These are phyloP conservation scores for Misopates orontium DNA, from an alignment of 257 asterid species.

Conservation along the genomic window DNA sequence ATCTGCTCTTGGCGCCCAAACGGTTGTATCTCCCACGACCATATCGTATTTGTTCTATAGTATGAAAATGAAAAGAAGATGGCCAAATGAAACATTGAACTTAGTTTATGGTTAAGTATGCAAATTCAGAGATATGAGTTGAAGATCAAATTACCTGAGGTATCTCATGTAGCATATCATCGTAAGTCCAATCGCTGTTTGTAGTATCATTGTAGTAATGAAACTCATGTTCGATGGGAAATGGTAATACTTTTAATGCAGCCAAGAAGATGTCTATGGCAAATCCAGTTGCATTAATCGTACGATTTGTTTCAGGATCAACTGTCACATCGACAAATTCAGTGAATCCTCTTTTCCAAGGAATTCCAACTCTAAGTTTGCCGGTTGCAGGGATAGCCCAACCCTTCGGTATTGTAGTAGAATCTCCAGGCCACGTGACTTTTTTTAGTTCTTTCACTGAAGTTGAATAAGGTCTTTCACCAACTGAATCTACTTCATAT, in stretches of 20 bases:
- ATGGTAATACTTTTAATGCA: slow-evolving; percentile 17
- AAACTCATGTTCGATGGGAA: slow-evolving; percentile 28
- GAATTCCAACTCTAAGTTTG: slow-evolving; percentile 37
- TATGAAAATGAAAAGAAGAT: slow-evolving; percentile 5
- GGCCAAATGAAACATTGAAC: not conserved
- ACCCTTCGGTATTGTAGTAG: slow-evolving; percentile 35
- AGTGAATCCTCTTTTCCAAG: slow-evolving; percentile 36
- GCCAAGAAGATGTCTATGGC: slow-evolving; percentile 39
- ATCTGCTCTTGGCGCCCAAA: slow-evolving; percentile 48
- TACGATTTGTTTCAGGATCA: slow-evolving; percentile 27
- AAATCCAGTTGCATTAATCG: slow-evolving; percentile 34
- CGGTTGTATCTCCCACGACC: slow-evolving; percentile 61
- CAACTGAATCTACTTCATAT: not conserved
- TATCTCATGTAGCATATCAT: slow-evolving; percentile 21
- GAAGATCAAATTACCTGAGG: slow-evolving; percentile 21
- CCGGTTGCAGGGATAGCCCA: slow-evolving; percentile 37
- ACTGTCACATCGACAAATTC: slow-evolving; percentile 33
- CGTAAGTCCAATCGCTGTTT: slow-evolving; percentile 19
- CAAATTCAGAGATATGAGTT: not conserved
- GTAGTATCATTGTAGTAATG: not conserved
- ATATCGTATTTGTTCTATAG: slow-evolving; percentile 41
- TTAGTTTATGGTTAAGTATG: not conserved
- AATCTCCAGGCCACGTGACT: slow-evolving; percentile 53
- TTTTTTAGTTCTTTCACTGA: slow-evolving; percentile 31
- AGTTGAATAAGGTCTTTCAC: slow-evolving; percentile 24